A percentile compares a stretch with the other conserved stretches of the same genome.
These are phyloP conservation scores for Nakaseomyces nivariensis DNA, from an alignment of 1,139 yeast species.

Conservation along the genomic window DNA sequence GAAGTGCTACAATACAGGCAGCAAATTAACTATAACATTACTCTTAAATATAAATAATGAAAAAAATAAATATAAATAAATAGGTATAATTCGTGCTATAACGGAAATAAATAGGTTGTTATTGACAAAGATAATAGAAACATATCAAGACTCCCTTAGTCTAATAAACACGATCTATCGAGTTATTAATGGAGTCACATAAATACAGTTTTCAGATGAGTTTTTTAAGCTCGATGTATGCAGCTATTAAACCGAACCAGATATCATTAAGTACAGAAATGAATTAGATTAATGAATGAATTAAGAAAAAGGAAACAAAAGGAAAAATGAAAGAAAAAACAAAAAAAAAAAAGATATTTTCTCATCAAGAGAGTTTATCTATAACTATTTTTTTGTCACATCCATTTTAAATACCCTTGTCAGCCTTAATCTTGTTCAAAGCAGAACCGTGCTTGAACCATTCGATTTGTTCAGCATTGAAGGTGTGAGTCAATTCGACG, in stretches of 20 bases:
- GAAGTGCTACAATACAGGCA: too few relatives aligned
- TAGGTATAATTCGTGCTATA: conserved; percentile 2
- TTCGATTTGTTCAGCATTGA: conserved; percentile 90
- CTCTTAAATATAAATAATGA: background rate
- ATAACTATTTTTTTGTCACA: background rate
- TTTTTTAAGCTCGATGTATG: background rate
- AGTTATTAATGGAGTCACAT: conserved; percentile 1
- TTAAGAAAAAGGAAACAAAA: background rate
- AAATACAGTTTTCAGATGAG: conserved; percentile 1
- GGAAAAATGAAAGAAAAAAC: background rate
- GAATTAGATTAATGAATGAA: background rate
- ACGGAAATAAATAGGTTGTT: conserved; percentile 2
- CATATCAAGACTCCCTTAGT: conserved; percentile 1
- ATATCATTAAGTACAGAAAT: conserved; percentile 1
- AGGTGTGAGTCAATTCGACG: conserved; percentile 86
- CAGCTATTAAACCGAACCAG: conserved; percentile 1
- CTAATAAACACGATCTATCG: background rate
- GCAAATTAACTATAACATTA: background rate
- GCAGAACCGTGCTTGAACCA: conserved; percentile 99
- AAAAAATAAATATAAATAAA: background rate
- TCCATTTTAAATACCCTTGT: conserved; percentile 10
- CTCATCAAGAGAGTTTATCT: background rate
- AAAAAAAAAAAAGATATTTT: background rate
- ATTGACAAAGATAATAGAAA: conserved; percentile 2
- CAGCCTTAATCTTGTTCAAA: conserved; percentile 85